phyloP scores from a whole-genome alignment of 2,329 filamentous ascomycete genomes.

The Penicillium sp. region DNA sequence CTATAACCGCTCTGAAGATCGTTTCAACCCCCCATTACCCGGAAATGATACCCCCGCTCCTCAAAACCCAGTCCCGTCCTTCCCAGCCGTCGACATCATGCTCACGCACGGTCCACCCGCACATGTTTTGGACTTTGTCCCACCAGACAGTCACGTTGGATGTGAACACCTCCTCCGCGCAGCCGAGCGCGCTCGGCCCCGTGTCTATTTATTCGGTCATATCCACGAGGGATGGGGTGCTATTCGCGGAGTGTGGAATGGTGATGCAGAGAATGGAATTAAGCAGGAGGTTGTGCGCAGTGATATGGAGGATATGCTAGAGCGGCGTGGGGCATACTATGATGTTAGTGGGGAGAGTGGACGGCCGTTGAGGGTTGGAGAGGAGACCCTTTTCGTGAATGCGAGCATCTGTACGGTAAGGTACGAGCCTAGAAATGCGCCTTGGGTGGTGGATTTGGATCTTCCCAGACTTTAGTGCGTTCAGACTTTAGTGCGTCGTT shows the following conservation, averaged over 20 bases:
- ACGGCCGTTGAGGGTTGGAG: slow-evolving; percentile 41
- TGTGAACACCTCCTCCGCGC: slow-evolving; percentile 56
- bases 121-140: slow-evolving; percentile 49
- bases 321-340: slow-evolving; percentile 32
- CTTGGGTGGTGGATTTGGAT: slow-evolving; percentile 58
- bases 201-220: slow-evolving; percentile 62
- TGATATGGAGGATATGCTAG: slow-evolving; percentile 30
- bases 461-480: slow-evolving; percentile 23
- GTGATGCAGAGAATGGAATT: slow-evolving; percentile 18
- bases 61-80: slow-evolving; percentile 44
- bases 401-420: slow-evolving; percentile 54
- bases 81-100: slow-evolving; percentile 52
- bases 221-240: slow-evolving; percentile 58
- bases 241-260: slow-evolving; percentile 30
- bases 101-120: slow-evolving; percentile 62
- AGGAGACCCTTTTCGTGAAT: slow-evolving; percentile 59
- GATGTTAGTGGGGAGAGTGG: slow-evolving; percentile 33
- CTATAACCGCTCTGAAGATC: slow-evolving; percentile 51
- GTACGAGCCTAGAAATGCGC: slow-evolving; percentile 52
- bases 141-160: slow-evolving; percentile 43
- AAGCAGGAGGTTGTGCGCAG: slow-evolving; percentile 18
- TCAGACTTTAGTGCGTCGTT: no score
- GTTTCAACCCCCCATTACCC: slow-evolving; percentile 47
- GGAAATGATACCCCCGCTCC: slow-evolving; percentile 23
- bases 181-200: slow-evolving; percentile 50